phyloP scores from a whole-genome alignment of 345 rosid genomes.

The Bretschneidera sinensis region DNA sequence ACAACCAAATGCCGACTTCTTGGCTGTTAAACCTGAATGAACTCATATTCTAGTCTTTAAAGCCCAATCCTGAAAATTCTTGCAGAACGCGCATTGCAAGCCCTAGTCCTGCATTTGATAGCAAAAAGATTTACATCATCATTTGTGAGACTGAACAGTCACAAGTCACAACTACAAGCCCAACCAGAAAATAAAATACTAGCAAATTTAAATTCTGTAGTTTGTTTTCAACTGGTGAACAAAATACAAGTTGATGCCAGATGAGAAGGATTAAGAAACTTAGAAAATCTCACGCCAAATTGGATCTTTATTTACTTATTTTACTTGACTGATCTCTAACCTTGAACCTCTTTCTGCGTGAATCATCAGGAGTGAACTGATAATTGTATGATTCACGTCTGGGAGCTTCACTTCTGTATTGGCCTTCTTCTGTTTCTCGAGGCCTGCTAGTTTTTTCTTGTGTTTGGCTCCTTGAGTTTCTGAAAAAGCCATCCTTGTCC shows the following conservation, averaged over 20 bases:
- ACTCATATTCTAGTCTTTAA: not conserved
- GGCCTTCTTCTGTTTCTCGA: slow-evolving; percentile 24
- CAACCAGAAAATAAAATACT: not conserved
- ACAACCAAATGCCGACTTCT: not conserved
- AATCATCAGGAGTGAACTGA: slow-evolving; percentile 34
- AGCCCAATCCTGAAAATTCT: no score
- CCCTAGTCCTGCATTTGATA: slow-evolving; percentile 16
- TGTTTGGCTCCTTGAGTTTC: slow-evolving; percentile 42
- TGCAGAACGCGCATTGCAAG: no score
- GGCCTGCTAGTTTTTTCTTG: slow-evolving; percentile 33
- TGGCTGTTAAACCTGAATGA: not conserved
- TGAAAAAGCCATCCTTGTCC: slow-evolving; percentile 75
- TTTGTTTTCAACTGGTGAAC: no score
- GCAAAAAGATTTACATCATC: not conserved
- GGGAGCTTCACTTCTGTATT: slow-evolving; percentile 35
- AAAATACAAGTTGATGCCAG: not conserved
- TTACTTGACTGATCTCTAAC: slow-evolving; percentile 22
- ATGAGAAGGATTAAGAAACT: not conserved
- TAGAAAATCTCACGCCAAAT: not conserved
- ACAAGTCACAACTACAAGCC: not conserved
- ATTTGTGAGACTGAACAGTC: not conserved
- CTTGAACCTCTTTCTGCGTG: slow-evolving; percentile 83
- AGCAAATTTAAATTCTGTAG: not conserved
- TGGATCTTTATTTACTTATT: no score
- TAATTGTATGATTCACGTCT: slow-evolving; percentile 31